phyloP scores from a whole-genome alignment of 306 rosid genomes.

The Fragaria nilgerrensis region DNA sequence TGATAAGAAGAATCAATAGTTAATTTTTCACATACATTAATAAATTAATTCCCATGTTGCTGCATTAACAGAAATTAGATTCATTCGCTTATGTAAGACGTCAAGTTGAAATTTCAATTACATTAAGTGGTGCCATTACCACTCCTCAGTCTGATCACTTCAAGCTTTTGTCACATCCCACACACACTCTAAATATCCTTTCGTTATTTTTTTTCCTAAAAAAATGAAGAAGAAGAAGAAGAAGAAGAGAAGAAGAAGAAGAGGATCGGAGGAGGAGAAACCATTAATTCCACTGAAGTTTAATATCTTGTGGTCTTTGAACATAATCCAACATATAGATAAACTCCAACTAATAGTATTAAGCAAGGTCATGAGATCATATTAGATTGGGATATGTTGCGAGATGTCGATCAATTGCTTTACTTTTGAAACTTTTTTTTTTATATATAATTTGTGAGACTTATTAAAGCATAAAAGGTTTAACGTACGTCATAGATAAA shows the following conservation, averaged over 20 bases:
- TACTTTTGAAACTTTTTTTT: neutral
- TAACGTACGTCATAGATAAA: conserved; percentile 3
- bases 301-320: neutral
- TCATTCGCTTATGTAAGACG: too few species aligned
- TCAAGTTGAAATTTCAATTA: too few species aligned
- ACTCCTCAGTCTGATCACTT: neutral
- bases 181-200: neutral
- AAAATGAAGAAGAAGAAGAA: too few species aligned
- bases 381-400: neutral
- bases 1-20: too few species aligned
- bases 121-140: neutral
- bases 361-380: neutral
- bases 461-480: neutral
- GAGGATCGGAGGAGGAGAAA: too few species aligned
- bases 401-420: neutral
- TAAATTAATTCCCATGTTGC: too few species aligned
- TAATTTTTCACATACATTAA: too few species aligned
- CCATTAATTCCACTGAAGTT: too few species aligned
- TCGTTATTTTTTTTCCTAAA: neutral
- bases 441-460: neutral
- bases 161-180: neutral
- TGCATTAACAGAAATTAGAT: too few species aligned
- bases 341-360: neutral
- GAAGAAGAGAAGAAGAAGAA: too few species aligned
- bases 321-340: neutral